A percentile compares a stretch with the other conserved stretches of the same genome.
Conservation (phyloP, 2,329 filamentous ascomycete genomes). For the Trichophyton schoenleinii region DNA sequence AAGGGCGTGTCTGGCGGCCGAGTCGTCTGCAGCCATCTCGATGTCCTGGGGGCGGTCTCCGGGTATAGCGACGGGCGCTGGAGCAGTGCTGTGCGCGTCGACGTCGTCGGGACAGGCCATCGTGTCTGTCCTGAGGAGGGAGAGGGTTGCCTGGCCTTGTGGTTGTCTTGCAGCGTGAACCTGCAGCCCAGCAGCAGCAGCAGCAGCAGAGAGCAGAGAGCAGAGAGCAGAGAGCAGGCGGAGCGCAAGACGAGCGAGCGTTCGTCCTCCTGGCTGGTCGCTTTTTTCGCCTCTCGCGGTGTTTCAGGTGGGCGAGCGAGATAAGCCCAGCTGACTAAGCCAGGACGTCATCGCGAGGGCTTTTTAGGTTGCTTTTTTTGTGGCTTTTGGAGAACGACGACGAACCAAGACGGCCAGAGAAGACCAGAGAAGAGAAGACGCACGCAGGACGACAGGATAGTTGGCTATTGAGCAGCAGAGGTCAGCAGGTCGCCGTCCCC, state of each 20-base stretch:
- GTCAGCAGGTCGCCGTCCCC: too few relatives aligned
- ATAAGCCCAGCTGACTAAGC: not conserved
- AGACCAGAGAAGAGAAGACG: too few relatives aligned
- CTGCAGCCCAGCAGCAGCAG: not conserved
- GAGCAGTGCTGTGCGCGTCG: not conserved
- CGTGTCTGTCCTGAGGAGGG: not conserved
- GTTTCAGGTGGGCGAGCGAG: not conserved
- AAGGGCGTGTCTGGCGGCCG: conserved; percentile 34
- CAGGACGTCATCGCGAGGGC: not conserved
- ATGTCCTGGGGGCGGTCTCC: conserved; percentile 21
- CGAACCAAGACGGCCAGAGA: too few relatives aligned
- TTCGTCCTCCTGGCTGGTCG: not conserved
- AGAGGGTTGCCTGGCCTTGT: not conserved
- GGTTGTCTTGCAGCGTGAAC: not conserved
- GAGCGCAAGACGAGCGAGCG: not conserved
- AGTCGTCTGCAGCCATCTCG: conserved; percentile 31
- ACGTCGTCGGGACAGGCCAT: not conserved
- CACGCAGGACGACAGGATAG: too few relatives aligned
- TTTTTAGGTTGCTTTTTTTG: too few relatives aligned
- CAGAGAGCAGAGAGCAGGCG: too few relatives aligned
- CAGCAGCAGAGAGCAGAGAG: not conserved
- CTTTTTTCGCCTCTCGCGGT: not conserved
- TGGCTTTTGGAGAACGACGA: too few relatives aligned
- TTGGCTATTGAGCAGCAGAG: too few relatives aligned
- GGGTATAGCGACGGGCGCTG: not conserved